Conservation (phyloP, 495 filamentous ascomycete species). For the Astrothelium macrocarpum region DNA sequence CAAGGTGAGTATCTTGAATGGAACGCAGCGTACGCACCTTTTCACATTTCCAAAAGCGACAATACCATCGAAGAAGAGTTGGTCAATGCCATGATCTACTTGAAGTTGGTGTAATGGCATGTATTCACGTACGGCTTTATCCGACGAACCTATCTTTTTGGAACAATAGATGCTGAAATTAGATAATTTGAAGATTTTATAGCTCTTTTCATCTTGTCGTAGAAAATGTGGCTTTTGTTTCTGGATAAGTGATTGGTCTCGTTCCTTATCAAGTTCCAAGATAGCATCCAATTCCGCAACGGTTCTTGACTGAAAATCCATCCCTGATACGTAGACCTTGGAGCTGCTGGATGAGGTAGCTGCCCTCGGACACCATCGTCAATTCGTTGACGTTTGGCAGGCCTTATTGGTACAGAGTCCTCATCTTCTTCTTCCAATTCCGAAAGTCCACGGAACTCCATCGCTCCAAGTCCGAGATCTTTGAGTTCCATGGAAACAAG, state of each 20-base stretch:
- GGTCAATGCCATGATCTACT: conserved; percentile 1
- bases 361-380: background rate
- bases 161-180: conserved; percentile 24
- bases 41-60: conserved; percentile 36
- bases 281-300: conserved; percentile 4
- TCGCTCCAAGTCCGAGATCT: too few relatives aligned
- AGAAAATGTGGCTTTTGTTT: background rate
- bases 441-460: background rate
- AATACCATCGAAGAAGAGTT: conserved; percentile 47
- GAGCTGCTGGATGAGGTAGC: conserved; percentile 4
- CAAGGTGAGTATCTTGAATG: conserved; percentile 49
- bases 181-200: conserved; percentile 15
- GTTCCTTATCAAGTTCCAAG: conserved; percentile 4
- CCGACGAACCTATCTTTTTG: background rate
- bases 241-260: background rate
- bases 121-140: conserved; percentile 20
- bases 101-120: conserved; percentile 19
- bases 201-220: background rate
- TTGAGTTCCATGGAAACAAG: too few relatives aligned
- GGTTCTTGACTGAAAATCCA: conserved; percentile 2
- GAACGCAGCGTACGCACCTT: conserved; percentile 44
- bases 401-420: background rate
- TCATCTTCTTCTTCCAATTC: background rate
- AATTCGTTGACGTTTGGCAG: background rate
- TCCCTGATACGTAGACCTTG: conserved; percentile 10